Conservation (phyloP, 108 stramenopile genomes). For the Cyclotella distinguenda region DNA sequence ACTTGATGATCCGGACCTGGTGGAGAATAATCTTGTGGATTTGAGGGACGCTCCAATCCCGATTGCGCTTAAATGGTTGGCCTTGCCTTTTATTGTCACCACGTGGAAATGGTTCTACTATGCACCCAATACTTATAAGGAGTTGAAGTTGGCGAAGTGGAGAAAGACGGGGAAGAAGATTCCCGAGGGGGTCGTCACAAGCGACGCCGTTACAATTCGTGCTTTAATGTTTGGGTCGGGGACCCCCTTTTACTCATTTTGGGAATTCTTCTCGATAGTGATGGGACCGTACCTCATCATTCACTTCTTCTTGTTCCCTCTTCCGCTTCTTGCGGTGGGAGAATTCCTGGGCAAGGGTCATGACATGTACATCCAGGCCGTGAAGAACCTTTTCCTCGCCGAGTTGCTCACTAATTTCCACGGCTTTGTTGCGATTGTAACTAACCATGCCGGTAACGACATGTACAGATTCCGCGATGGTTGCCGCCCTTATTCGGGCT, state of each 20-base stretch:
- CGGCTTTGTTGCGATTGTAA: slow-evolving; percentile 83
- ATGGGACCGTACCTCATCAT: slow-evolving; percentile 75
- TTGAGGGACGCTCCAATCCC: slow-evolving; percentile 63
- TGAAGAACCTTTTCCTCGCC: slow-evolving; percentile 80
- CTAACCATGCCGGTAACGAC: slow-evolving; percentile 90
- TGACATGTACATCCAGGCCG: slow-evolving; percentile 63
- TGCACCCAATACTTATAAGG: slow-evolving; percentile 91
- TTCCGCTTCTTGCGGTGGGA: slow-evolving; percentile 56
- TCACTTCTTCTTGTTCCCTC: slow-evolving; percentile 72
- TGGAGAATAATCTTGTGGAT: slow-evolving; percentile 76
- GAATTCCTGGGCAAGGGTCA: slow-evolving; percentile 45
- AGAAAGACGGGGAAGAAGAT: slow-evolving; percentile 55
- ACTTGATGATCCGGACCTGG: slow-evolving; percentile 84
- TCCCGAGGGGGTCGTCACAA: slow-evolving; percentile 61
- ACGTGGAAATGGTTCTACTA: slow-evolving; percentile 94
- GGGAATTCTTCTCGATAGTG: slow-evolving; percentile 63
- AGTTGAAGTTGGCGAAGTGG: slow-evolving; percentile 73
- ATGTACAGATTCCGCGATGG: slow-evolving; percentile 88
- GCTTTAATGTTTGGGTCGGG: slow-evolving; percentile 39
- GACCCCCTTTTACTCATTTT: slow-evolving; percentile 62
- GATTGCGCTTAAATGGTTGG: slow-evolving; percentile 55
- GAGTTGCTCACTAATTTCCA: slow-evolving; percentile 86
- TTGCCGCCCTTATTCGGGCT: slow-evolving; percentile 78
- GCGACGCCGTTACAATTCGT: slow-evolving; percentile 68
- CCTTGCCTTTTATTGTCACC: slow-evolving; percentile 49